A percentile compares a stretch with the other conserved stretches of the same genome.
Conservation (phyloP, 1,284 basidiomycete genomes). For the Ustilago curta region DNA sequence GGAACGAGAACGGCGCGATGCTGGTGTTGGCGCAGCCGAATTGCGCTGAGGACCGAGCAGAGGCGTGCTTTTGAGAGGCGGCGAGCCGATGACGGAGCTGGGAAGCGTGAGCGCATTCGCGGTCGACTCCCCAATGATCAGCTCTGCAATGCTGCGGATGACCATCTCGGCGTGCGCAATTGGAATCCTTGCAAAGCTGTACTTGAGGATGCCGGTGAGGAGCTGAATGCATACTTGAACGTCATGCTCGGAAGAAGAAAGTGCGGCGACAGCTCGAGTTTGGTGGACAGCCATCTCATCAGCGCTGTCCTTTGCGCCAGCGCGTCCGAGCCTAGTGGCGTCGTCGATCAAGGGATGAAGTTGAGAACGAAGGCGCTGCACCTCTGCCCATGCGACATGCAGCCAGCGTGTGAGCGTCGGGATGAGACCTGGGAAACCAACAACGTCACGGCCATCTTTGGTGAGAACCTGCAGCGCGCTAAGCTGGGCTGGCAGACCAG, state of each 20-base stretch:
- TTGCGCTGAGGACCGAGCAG: slow-evolving; percentile 30
- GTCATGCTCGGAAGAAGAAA: slow-evolving; percentile 55
- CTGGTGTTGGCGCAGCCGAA: slow-evolving; percentile 13
- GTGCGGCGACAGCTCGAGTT: slow-evolving; percentile 16
- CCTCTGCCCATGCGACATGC: slow-evolving; percentile 52
- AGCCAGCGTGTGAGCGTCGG: slow-evolving; percentile 56
- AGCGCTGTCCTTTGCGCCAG: slow-evolving; percentile 9
- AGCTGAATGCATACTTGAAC: slow-evolving; percentile 57
- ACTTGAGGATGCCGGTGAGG: slow-evolving; percentile 63
- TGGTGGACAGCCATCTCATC: slow-evolving; percentile 23
- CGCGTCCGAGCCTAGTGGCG: slow-evolving; percentile 13
- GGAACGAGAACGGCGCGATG: slow-evolving; percentile 49
- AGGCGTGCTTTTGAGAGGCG: slow-evolving; percentile 27
- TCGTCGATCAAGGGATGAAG: slow-evolving; percentile 31
- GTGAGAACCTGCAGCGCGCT: slow-evolving; percentile 62
- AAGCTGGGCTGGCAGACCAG: slow-evolving; percentile 54
- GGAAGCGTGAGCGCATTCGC: slow-evolving; percentile 28
- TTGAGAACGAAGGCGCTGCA: slow-evolving; percentile 52
- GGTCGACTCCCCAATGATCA: slow-evolving; percentile 44
- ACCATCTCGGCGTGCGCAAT: slow-evolving; percentile 55
- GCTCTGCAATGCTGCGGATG: slow-evolving; percentile 46
- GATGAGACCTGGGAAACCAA: slow-evolving; percentile 59
- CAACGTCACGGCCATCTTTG: slow-evolving; percentile 62
- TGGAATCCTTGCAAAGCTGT: slow-evolving; percentile 59
- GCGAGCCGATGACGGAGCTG: slow-evolving; percentile 34